A percentile compares a stretch with the other conserved stretches of the same genome.
These are phyloP conservation scores for Colletotrichum sp. DNA, from an alignment of 2,329 filamentous ascomycete species.

Conservation along the genomic window DNA sequence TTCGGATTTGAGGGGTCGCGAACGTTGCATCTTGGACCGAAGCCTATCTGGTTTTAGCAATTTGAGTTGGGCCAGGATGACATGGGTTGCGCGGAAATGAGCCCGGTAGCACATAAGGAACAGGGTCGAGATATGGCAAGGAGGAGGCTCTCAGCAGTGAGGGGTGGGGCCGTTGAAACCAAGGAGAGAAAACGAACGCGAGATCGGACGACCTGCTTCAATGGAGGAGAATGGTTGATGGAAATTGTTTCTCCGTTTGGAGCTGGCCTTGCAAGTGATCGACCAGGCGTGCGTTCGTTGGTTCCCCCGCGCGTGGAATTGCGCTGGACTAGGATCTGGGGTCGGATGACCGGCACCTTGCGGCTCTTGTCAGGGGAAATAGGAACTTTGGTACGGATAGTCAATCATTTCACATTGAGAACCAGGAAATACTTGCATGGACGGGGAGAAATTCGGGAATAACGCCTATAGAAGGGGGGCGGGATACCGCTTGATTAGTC, in stretches of 20 bases:
- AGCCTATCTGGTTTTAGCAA: not conserved
- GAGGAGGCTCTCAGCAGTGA: not conserved
- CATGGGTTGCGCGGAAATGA: conserved; percentile 5
- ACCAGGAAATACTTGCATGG: not conserved
- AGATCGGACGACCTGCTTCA: not conserved
- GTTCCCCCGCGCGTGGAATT: not conserved
- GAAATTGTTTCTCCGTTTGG: not conserved
- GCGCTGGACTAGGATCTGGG: not conserved
- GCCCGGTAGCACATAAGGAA: not conserved
- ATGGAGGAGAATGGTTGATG: not conserved
- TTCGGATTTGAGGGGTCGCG: not conserved
- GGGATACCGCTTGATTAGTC: not conserved
- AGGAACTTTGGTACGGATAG: not conserved
- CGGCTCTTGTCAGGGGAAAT: not conserved
- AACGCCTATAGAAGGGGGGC: not conserved
- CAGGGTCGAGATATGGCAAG: not conserved
- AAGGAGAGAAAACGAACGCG: not conserved
- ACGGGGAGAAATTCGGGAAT: not conserved
- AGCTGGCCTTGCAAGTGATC: not conserved
- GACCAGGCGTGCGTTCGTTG: not conserved
- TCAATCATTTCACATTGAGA: not conserved
- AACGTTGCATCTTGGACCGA: not conserved
- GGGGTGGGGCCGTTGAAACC: not conserved
- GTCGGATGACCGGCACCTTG: not conserved
- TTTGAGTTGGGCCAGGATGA: not conserved